Percentiles rank a stretch among this genome's conserved stretches.
Evolutionary conservation across 306 rosid genomes (phyloP).

Genomic region (Castanopsis chinensis): DNA sequence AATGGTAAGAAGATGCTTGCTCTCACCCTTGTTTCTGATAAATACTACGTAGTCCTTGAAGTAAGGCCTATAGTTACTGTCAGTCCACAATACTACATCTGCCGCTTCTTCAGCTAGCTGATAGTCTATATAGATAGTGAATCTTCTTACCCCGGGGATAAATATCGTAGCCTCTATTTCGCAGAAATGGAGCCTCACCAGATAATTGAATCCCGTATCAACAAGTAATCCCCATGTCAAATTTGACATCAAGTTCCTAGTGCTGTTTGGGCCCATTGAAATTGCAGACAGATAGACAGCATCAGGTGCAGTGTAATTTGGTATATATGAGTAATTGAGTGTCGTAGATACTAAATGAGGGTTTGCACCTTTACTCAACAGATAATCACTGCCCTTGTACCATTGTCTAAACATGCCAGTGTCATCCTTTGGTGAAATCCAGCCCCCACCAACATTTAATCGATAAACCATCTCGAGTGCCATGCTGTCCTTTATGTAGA

Average conservation of each 20-base stretch:
- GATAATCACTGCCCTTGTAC: neutral
- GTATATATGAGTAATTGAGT: neutral
- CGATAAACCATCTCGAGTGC: constrained; percentile 34
- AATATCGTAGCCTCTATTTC: fast-evolving
- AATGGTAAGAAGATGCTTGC: constrained; percentile 16
- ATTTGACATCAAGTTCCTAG: constrained; percentile 21
- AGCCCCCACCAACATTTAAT: constrained; percentile 35
- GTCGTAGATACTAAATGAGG: too few relatives aligned
- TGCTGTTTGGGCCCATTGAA: neutral
- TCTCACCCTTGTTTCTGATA: neutral
- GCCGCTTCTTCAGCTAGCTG: fast-evolving
- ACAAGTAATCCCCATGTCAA: constrained; percentile 34
- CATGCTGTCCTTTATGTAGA: constrained; percentile 5
- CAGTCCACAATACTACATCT: neutral
- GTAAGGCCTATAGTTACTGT: neutral
- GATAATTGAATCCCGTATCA: constrained; percentile 44
- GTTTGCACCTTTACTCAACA: too few relatives aligned
- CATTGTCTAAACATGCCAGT: constrained; percentile 33
- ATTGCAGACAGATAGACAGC: constrained; percentile 23
- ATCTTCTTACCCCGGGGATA: fast-evolving
- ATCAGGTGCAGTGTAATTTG: constrained; percentile 28
- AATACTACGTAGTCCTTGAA: neutral
- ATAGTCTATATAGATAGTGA: neutral
- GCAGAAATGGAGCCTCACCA: constrained; percentile 37
- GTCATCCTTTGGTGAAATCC: constrained; percentile 25